phyloP scores from a whole-genome alignment of 2,329 filamentous ascomycete genomes.

The Phyllachora maydis region DNA sequence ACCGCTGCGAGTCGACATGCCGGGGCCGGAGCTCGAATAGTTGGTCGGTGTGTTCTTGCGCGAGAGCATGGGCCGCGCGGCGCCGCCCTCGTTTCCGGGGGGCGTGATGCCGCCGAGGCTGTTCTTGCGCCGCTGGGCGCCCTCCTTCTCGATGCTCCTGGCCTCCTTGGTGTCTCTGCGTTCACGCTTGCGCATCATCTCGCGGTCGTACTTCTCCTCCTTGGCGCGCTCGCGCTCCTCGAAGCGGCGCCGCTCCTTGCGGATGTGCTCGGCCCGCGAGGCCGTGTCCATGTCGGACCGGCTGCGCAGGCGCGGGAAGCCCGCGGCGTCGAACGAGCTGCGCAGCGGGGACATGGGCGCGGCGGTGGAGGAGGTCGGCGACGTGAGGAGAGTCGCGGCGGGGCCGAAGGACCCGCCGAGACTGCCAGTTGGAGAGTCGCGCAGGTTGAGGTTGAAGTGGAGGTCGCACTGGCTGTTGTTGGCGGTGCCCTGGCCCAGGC shows the following conservation, averaged over 20 bases:
- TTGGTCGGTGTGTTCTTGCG: constrained; percentile 8
- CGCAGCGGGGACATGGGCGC: constrained; percentile 28
- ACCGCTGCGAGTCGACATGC: constrained; percentile 2
- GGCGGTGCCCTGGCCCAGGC: constrained; percentile 15
- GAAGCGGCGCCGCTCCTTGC: constrained; percentile 40
- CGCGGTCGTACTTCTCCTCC: constrained; percentile 39
- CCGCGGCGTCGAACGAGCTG: constrained; percentile 31
- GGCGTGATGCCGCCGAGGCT: too few species aligned
- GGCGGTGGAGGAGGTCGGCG: constrained; percentile 4
- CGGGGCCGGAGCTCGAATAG: constrained; percentile 4
- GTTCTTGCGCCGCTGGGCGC: constrained; percentile 17
- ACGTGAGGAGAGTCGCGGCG: constrained; percentile 6
- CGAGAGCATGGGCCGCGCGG: constrained; percentile 4
- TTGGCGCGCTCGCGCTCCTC: constrained; percentile 39
- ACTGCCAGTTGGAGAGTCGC: constrained; percentile 3
- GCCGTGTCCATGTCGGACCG: constrained; percentile 37
- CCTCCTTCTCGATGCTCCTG: constrained; percentile 24
- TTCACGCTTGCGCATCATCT: constrained; percentile 35
- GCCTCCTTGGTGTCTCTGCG: constrained; percentile 36
- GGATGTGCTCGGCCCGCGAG: constrained; percentile 33
- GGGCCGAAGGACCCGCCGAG: constrained; percentile 8
- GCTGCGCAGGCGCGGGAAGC: constrained; percentile 34
- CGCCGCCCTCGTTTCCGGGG: constrained; percentile 3
- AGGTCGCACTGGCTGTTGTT: constrained; percentile 8
- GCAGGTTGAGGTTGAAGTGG: constrained; percentile 8